Percentiles rank a stretch among this genome's conserved stretches.
Evolutionary conservation across 1,284 basidiomycete species (phyloP).

Genomic region (Cronartium quercuum): DNA sequence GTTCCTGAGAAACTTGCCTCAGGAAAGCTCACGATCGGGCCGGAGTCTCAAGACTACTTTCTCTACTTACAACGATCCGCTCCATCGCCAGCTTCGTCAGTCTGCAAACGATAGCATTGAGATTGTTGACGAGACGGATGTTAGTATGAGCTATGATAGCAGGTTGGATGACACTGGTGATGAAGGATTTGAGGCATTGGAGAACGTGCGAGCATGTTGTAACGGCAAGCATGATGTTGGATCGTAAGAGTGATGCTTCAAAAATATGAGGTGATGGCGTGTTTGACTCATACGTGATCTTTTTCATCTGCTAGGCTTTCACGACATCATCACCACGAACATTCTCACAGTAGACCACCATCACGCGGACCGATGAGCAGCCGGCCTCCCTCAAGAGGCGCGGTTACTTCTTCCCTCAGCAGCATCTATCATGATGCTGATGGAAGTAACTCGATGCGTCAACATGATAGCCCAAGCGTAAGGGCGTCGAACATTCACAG

Average conservation of each 20-base stretch:
- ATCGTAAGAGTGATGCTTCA: slow-evolving; percentile 39
- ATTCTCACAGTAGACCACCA: slow-evolving; percentile 6
- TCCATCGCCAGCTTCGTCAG: slow-evolving; percentile 45
- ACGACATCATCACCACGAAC: slow-evolving; percentile 16
- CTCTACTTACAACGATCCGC: slow-evolving; percentile 45
- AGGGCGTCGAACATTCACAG: slow-evolving; percentile 29
- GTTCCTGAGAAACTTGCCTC: neutral
- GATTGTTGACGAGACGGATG: slow-evolving; percentile 48
- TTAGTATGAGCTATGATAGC: slow-evolving; percentile 44
- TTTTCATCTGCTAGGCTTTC: slow-evolving; percentile 4
- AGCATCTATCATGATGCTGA: neutral
- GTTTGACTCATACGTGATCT: neutral
- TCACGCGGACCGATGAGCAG: slow-evolving; percentile 10
- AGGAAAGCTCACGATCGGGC: neutral
- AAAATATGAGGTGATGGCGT: neutral
- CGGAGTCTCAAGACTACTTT: neutral
- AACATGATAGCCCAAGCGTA: slow-evolving; percentile 23
- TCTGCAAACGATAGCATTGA: slow-evolving; percentile 64
- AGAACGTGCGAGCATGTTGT: slow-evolving; percentile 87
- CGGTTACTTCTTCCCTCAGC: neutral
- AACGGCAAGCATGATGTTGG: slow-evolving; percentile 72
- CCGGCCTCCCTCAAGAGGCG: neutral
- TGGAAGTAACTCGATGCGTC: neutral
- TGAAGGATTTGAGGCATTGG: slow-evolving; percentile 81
- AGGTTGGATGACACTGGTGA: slow-evolving; percentile 64